Evolutionary conservation across 2,329 filamentous ascomycete species (phyloP).

Genomic region (Alternaria atra): DNA sequence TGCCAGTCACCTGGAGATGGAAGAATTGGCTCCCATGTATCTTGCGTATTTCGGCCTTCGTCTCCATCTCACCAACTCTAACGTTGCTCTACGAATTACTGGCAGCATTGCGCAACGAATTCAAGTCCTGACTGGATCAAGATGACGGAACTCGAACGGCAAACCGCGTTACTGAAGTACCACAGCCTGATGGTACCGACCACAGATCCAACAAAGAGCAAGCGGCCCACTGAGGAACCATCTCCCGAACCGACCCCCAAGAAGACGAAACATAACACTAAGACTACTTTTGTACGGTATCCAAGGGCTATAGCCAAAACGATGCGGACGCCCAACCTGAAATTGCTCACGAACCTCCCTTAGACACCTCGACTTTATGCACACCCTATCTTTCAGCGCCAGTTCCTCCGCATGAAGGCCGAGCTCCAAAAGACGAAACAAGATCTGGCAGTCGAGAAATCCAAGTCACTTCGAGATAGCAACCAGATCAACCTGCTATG

Average conservation of each 20-base stretch:
- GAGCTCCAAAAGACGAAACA: not conserved
- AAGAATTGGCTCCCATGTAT: not conserved
- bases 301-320: not conserved
- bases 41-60: not conserved
- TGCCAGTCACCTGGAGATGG: not conserved
- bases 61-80: not conserved
- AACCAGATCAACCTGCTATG: not conserved
- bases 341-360: not conserved
- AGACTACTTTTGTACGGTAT: not conserved
- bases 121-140: not conserved
- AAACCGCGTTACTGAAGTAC: not conserved
- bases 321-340: not conserved
- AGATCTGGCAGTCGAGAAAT: not conserved
- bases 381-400: not conserved
- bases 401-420: not conserved
- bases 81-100: not conserved
- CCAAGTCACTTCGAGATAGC: not conserved
- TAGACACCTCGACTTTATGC: not conserved
- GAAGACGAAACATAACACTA: not conserved
- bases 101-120: not conserved
- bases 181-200: not conserved
- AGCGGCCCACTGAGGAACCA: not conserved
- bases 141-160: not conserved
- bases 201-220: not conserved
- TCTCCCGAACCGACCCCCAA: not conserved